Percentiles rank a stretch among this genome's conserved stretches.
These are phyloP conservation scores for Mycena maculata DNA, from an alignment of 768 basidiomycete genomes.

Conservation along the genomic window DNA sequence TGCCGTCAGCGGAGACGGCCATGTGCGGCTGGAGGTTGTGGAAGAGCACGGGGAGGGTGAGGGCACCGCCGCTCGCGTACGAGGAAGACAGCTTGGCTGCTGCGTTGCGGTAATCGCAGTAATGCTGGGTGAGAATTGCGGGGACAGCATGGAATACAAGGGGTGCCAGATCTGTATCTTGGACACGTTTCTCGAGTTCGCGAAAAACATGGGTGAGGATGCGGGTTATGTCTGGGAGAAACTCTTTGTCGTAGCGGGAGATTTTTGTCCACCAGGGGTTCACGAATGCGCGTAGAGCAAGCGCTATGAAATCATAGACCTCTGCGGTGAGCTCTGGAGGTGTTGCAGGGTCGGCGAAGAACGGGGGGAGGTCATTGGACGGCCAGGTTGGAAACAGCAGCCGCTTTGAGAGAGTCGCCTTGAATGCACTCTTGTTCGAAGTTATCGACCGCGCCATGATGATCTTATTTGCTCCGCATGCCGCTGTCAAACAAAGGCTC, in stretches of 20 bases:
- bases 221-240: conserved; percentile 76
- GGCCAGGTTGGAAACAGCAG: conserved; percentile 72
- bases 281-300: conserved; percentile 81
- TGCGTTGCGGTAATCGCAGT: conserved; percentile 80
- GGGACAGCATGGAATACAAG: conserved; percentile 76
- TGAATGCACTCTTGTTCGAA: conserved; percentile 41
- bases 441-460: conserved; percentile 32
- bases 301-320: conserved; percentile 83
- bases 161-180: conserved; percentile 65
- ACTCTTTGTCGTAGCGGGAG: conserved; percentile 84
- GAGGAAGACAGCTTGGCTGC: conserved; percentile 70
- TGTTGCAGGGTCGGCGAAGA: conserved; percentile 58
- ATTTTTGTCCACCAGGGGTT: conserved; percentile 90
- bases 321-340: conserved; percentile 72
- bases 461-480: no score
- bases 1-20: conserved; percentile 76
- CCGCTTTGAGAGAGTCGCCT: conserved; percentile 60
- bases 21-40: conserved; percentile 88
- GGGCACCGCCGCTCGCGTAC: conserved; percentile 75
- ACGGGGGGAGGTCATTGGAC: conserved; percentile 59
- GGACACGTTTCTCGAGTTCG: conserved; percentile 68
- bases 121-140: conserved; percentile 77
- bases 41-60: conserved; percentile 75
- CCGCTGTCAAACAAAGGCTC: no score
- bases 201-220: conserved; percentile 70